Evolutionary conservation across 164 flowering plant species (phyloP), one percentile per base, ranked within the genome.

Genomic region (Berberis thunbergii): DNA sequence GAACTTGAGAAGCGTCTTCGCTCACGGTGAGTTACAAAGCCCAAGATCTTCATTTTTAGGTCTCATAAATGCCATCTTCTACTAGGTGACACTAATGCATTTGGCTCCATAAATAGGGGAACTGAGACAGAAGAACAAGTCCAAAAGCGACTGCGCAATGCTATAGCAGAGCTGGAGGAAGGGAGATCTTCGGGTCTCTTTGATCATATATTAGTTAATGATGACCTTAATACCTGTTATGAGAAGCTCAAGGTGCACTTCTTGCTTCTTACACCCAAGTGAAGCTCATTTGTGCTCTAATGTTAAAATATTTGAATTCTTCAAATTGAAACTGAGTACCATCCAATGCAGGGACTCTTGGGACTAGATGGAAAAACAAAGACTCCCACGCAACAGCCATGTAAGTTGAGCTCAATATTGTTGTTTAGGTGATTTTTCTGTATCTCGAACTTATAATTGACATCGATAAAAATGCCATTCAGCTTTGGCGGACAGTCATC

Each of bases 111-210:
- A 39, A 40, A 65, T 79, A 94, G 99, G 77, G 96, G 88, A 57
- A 94, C 99, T 11, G 99, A 94, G 70, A 81, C 91, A 4, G 95
- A 91, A 62, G 96, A 87, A 69, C 99, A 94, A 71, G 74, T 94
- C 68, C 85, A 76, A 60, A 94, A 94, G 71, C 85, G 99, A 46
- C 86, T 91, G 2, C 71, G 78, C 45, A 91, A 91, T 80, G 99
- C 99, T 2, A 70, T 64, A 76, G 79, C 78, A 41, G 99, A 95
- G 76, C 83, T 91, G 54, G 86, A 86, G 67, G 86, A 83, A 67
- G 96, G 96, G 62, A 76, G 70, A 61, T 80, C 88, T 2, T 71
- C 89, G 1, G 88, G 84, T 52, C 82, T 89, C 13, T 95, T 91
- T 76, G 92, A 87, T 74, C 89, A 91, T 73, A 69, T 89, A 40